Evolutionary conservation across 352 stramenopile species (phyloP), one percentile per base, ranked within the genome.

Genomic region (Aphanomyces astaci): DNA sequence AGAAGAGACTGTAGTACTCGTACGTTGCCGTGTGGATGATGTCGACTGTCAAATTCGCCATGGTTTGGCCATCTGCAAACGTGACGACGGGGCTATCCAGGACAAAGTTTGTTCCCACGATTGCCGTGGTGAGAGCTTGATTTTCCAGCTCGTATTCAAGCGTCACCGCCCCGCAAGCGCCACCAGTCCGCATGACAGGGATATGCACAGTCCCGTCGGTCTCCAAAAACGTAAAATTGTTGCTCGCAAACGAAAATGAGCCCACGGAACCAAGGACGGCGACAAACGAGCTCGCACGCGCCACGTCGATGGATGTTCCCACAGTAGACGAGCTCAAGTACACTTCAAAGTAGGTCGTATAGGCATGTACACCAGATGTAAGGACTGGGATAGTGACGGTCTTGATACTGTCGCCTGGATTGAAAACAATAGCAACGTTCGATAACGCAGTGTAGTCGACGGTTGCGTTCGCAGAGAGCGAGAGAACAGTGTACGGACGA

Each of bases 1-100:
- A 90, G 65, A 88, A 90, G 53, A 80, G 87, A 63, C 88, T 78
- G 24, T 81, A 85, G 9, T 77, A 71, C 45, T 88, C 79, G 55
- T 88, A 90, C 25, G 83, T 71, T 9, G 51, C 40, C 43, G 88
- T 81, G 53, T 89, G 83, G 59, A 89, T 79, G 64, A 88, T 76
- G 1, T 73, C 66, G 33, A 90, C 72, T 7, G 64, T 66, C 40
- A 90, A 79, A 11, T 70, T 75, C 0, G 74, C 79, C 63, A 78
- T 75, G 0, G 75, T 73, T 53, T 90, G 82, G 13, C 73, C 73
- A 25, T 83, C 75, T 1, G 49, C 70, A 62, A 90, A 89, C 9
- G 59, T 75, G n/a, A 88, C 63, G 66, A 76, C 43, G 39, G 78
- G 78, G 19, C 71, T 62, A 0, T 53, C 64, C 17, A 90, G 70